phyloP scores from a whole-genome alignment of 2,329 filamentous ascomycete species.

The Falciphora oryzae region DNA sequence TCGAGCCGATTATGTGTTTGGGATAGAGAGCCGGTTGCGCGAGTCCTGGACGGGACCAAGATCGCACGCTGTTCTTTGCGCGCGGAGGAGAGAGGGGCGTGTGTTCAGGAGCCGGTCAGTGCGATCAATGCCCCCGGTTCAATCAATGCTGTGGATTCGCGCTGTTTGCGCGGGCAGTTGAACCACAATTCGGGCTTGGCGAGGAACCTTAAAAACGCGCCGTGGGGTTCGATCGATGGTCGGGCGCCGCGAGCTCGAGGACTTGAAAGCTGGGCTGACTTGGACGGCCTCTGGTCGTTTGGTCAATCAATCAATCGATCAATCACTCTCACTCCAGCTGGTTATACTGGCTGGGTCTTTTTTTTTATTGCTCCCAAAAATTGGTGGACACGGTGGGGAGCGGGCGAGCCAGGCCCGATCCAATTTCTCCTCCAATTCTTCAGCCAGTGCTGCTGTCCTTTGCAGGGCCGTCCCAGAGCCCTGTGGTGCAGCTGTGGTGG shows the following conservation, averaged over 20 bases:
- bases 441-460: too few species aligned
- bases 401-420: neutral
- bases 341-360: neutral
- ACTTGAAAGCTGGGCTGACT: neutral
- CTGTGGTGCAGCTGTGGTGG: too few species aligned
- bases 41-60: neutral
- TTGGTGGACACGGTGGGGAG: neutral
- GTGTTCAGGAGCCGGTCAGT: neutral
- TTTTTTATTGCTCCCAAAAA: neutral
- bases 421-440: neutral
- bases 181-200: too few species aligned
- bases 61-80: neutral
- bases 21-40: neutral
- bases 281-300: neutral
- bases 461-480: too few species aligned
- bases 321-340: neutral
- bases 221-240: neutral
- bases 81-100: neutral
- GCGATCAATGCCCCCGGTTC: neutral
- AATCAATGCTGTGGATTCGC: neutral
- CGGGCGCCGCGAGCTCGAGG: too few species aligned
- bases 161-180: neutral
- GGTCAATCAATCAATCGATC: too few species aligned
- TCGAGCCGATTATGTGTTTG: neutral
- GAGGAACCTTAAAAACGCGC: neutral